Evolutionary conservation across 495 filamentous ascomycete species (phyloP).

Genomic region (Penicillium coffeae): DNA sequence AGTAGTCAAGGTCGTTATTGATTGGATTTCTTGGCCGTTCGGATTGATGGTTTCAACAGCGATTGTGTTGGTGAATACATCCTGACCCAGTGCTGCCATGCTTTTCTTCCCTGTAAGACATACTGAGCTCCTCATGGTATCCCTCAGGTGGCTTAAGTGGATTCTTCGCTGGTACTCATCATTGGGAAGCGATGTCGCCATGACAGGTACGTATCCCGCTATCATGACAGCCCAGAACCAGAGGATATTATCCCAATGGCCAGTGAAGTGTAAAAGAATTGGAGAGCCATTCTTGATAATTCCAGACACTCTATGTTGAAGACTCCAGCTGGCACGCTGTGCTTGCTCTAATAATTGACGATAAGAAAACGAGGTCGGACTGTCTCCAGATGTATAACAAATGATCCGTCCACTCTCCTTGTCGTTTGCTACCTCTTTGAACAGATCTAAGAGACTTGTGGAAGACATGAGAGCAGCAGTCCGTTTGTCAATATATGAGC

Average conservation of each 20-base stretch:
- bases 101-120: constrained; percentile 14
- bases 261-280: constrained; percentile 38
- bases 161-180: constrained; percentile 26
- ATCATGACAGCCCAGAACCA: constrained; percentile 46
- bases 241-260: constrained; percentile 32
- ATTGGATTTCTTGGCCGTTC: not conserved
- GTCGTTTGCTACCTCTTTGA: constrained; percentile 3
- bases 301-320: not conserved
- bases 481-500: not conserved
- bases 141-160: constrained; percentile 30
- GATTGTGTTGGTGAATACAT: not conserved
- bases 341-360: constrained; percentile 3
- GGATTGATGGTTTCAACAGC: constrained; percentile 6
- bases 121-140: constrained; percentile 11
- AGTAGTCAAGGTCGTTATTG: not conserved
- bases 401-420: constrained; percentile 5
- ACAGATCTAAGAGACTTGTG: constrained; percentile 8
- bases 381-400: constrained; percentile 1
- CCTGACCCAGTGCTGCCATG: constrained; percentile 4
- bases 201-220: constrained; percentile 36
- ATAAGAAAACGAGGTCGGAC: constrained; percentile 4
- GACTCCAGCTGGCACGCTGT: constrained; percentile 1
- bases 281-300: constrained; percentile 1
- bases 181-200: constrained; percentile 35
- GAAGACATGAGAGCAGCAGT: constrained; percentile 3